phyloP scores from a whole-genome alignment of 2,329 filamentous ascomycete genomes.

The Hymenoscyphus scutula region DNA sequence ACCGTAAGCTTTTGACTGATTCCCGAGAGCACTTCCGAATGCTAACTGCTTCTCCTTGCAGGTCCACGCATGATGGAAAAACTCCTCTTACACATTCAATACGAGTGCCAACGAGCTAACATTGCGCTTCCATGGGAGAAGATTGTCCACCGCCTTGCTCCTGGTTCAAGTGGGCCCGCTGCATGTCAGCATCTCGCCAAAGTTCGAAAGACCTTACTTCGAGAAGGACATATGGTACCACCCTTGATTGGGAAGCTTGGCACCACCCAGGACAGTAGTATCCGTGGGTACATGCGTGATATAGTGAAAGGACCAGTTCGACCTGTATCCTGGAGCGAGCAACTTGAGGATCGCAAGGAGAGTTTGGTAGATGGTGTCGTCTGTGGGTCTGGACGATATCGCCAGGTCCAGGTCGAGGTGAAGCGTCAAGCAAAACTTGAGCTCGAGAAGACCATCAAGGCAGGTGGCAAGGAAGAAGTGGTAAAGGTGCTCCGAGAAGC shows the following conservation, averaged over 20 bases:
- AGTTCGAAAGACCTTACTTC: conserved; percentile 25
- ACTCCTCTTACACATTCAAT: conserved; percentile 42
- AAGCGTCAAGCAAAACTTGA: neutral
- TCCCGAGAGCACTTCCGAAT: neutral
- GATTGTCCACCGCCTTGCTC: conserved; percentile 29
- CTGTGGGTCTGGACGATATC: conserved; percentile 33
- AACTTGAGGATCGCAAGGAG: conserved; percentile 22
- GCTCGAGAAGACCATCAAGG: neutral
- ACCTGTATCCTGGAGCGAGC: conserved; percentile 26
- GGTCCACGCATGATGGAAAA: conserved; percentile 48
- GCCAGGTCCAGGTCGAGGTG: conserved; percentile 3
- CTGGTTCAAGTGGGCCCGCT: conserved; percentile 27
- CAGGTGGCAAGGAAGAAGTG: neutral
- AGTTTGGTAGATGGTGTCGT: conserved; percentile 23
- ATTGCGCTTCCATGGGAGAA: conserved; percentile 30
- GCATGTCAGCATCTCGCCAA: conserved; percentile 30
- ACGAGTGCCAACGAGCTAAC: conserved; percentile 36
- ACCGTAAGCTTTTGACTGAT: conserved; percentile 38
- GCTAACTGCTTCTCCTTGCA: conserved; percentile 23
- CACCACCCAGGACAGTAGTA: conserved; percentile 1
- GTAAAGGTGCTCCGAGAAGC: neutral
- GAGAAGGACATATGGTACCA: conserved; percentile 35
- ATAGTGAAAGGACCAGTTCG: conserved; percentile 12
- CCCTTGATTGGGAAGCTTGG: conserved; percentile 26
- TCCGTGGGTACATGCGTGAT: conserved; percentile 31